phyloP scores from a whole-genome alignment of 805 yeast species.

The Nakazawaea laoshanensis region DNA sequence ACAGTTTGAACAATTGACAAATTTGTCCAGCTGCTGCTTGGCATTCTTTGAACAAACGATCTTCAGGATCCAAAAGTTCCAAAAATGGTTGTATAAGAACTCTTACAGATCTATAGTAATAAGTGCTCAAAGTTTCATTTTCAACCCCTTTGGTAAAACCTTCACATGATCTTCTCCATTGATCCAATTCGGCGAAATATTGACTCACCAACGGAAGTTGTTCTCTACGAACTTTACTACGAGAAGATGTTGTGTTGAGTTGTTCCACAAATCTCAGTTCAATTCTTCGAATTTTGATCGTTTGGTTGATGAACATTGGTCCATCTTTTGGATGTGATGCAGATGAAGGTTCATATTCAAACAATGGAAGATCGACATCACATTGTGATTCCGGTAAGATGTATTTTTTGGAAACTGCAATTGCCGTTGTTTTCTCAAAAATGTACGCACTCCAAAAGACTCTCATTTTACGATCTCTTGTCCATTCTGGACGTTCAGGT shows the following conservation, averaged over 20 bases:
- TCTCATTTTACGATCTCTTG: conserved; percentile 35
- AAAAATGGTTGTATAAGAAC: conserved; percentile 56
- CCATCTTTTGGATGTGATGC: conserved; percentile 24
- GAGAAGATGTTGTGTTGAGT: conserved; percentile 29
- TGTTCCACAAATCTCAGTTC: conserved; percentile 53
- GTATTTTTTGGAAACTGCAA: conserved; percentile 53
- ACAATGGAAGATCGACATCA: conserved; percentile 38
- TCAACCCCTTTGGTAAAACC: conserved; percentile 41
- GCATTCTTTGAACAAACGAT: conserved; percentile 52
- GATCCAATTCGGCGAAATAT: conserved; percentile 44
- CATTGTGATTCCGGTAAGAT: conserved; percentile 42
- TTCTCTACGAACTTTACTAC: conserved; percentile 19
- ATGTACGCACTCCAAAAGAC: conserved; percentile 59
- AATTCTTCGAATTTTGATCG: conserved; percentile 45
- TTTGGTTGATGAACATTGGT: conserved; percentile 45
- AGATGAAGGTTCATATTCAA: conserved; percentile 34
- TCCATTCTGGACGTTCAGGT: conserved; percentile 15
- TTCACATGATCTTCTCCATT: conserved; percentile 49
- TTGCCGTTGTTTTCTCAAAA: conserved; percentile 53
- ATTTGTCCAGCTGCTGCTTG: conserved; percentile 69
- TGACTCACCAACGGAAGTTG: conserved; percentile 44
- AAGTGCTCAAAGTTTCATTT: conserved; percentile 48
- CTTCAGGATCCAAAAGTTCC: conserved; percentile 53
- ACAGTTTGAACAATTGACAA: conserved; percentile 54
- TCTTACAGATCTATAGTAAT: conserved; percentile 53